phyloP scores from a whole-genome alignment of 106 monocot species.

The Posidonia australis region DNA sequence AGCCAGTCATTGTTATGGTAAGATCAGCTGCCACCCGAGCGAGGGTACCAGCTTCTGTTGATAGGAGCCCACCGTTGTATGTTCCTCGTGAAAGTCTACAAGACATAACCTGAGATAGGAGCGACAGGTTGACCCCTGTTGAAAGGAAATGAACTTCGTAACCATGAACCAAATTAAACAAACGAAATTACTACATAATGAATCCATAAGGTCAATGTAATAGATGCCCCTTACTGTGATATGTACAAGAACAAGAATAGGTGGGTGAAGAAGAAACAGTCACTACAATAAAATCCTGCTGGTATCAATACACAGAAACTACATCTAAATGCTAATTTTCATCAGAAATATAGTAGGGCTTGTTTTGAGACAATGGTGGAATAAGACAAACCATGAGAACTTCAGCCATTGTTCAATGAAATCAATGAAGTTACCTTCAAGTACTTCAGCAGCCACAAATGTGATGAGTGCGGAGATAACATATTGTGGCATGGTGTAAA shows the following conservation, averaged over 20 bases:
- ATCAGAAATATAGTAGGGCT: too few relatives aligned
- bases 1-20: slow-evolving; percentile 80
- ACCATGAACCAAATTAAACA: neutral
- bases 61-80: slow-evolving; percentile 80
- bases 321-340: too few relatives aligned
- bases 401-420: neutral
- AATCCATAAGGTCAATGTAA: neutral
- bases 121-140: slow-evolving; percentile 85
- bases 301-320: too few relatives aligned
- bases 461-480: slow-evolving; percentile 69
- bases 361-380: too few relatives aligned
- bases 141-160: neutral
- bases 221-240: too few relatives aligned
- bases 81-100: slow-evolving; percentile 85
- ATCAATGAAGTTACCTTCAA: slow-evolving; percentile 56
- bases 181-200: neutral
- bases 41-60: slow-evolving; percentile 31
- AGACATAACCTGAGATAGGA: slow-evolving; percentile 85
- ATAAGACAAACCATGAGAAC: neutral
- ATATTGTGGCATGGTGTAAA: slow-evolving; percentile 70
- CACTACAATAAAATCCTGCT: too few relatives aligned
- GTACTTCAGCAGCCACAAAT: slow-evolving; percentile 88
- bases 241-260: too few relatives aligned
- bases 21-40: slow-evolving; percentile 82
- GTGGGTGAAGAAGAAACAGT: too few relatives aligned